Conservation (phyloP, 495 filamentous ascomycete genomes). For the Podospora comata region DNA sequence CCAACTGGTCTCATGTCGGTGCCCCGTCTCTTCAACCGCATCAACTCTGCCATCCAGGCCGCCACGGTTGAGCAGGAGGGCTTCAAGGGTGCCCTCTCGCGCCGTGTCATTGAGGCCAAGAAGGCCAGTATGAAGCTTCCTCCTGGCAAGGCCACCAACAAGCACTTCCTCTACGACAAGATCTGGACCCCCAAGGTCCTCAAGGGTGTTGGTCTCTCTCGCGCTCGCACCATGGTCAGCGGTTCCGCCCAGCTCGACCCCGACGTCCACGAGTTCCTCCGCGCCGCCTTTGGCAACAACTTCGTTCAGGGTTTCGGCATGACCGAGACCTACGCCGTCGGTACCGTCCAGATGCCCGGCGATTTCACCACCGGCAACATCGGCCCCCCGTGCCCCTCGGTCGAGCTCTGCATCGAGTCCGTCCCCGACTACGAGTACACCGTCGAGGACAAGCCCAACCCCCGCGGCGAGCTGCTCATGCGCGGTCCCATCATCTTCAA, state of each 20-base stretch:
- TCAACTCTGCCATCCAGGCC: constrained; percentile 74
- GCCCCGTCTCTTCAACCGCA: constrained; percentile 89
- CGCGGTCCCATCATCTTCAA: constrained; percentile 74
- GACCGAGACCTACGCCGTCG: constrained; percentile 89
- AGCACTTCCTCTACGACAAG: constrained; percentile 83
- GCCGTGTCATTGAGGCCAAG: constrained; percentile 76
- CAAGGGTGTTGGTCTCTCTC: constrained; percentile 76
- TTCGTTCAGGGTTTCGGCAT: constrained; percentile 91
- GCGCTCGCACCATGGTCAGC: constrained; percentile 69
- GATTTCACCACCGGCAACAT: constrained; percentile 81
- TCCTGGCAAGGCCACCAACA: constrained; percentile 67
- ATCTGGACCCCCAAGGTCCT: constrained; percentile 90
- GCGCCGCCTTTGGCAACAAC: constrained; percentile 73
- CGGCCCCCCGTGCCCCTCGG: constrained; percentile 61
- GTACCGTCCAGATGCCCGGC: constrained; percentile 60
- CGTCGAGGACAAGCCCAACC: constrained; percentile 83
- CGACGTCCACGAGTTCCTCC: constrained; percentile 80
- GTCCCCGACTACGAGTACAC: constrained; percentile 96
- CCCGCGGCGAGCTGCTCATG: constrained; percentile 86
- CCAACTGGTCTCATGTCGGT: constrained; percentile 86
- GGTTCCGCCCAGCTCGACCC: constrained; percentile 92
- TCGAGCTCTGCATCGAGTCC: constrained; percentile 79
- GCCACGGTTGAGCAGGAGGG: constrained; percentile 75
- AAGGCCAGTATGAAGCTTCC: constrained; percentile 70
- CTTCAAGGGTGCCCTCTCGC: constrained; percentile 75